Conservation (phyloP, 2,329 filamentous ascomycete species). For the Apiospora marii region DNA sequence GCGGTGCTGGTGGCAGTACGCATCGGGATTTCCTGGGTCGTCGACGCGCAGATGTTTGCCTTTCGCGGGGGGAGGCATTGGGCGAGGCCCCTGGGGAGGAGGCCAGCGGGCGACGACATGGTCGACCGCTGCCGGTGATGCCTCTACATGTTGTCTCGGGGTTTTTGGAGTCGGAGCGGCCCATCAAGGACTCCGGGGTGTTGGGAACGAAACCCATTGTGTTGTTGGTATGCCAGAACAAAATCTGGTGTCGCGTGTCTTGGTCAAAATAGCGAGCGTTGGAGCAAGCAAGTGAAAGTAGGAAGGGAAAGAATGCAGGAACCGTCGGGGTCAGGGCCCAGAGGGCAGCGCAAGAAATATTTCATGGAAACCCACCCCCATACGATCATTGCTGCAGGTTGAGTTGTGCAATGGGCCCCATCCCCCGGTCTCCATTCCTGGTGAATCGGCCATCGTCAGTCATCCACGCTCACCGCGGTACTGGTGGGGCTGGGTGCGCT, state of each 20-base stretch:
- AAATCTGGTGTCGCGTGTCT: background rate
- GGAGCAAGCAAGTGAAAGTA: background rate
- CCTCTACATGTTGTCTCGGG: constrained; percentile 87
- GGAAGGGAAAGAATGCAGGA: background rate
- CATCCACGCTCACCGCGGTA: constrained; percentile 12
- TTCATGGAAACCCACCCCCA: background rate
- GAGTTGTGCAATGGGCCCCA: constrained; percentile 7
- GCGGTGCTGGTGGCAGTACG: constrained; percentile 96
- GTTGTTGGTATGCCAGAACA: constrained; percentile 18
- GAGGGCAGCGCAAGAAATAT: constrained; percentile 5
- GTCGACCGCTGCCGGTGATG: constrained; percentile 81
- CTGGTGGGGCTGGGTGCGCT: constrained; percentile 6
- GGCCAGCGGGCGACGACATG: constrained; percentile 78
- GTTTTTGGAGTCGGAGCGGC: constrained; percentile 84
- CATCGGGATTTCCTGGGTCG: constrained; percentile 64
- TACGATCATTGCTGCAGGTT: background rate
- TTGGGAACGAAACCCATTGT: constrained; percentile 71
- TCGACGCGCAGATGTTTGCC: constrained; percentile 47
- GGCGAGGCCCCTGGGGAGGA: constrained; percentile 46
- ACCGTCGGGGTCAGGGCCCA: background rate
- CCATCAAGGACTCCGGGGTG: constrained; percentile 83
- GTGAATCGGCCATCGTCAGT: constrained; percentile 4
- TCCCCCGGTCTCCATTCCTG: background rate
- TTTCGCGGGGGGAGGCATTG: constrained; percentile 35
- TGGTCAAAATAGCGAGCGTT: constrained; percentile 7